Evolutionary conservation across 2,329 filamentous ascomycete species (phyloP).

Genomic region (Aureobasidium sp.): DNA sequence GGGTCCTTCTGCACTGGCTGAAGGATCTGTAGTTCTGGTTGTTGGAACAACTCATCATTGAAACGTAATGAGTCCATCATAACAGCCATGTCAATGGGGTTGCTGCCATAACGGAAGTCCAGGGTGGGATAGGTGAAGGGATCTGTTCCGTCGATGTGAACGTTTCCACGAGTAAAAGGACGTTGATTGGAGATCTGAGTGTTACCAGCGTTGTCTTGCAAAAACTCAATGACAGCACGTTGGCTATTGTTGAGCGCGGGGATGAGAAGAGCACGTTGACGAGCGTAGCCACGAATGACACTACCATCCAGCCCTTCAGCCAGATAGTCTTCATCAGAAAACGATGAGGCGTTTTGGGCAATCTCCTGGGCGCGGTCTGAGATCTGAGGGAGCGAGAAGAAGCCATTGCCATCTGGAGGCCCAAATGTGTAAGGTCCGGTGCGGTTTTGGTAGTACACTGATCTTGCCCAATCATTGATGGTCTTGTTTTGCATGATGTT

Average conservation of each 20-base stretch:
- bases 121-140: slow-evolving; percentile 21
- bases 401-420: slow-evolving; percentile 22
- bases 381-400: slow-evolving; percentile 24
- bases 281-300: slow-evolving; percentile 23
- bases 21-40: slow-evolving; percentile 21
- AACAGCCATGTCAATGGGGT: slow-evolving; percentile 26
- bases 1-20: slow-evolving; percentile 24
- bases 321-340: slow-evolving; percentile 21
- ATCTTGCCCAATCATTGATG: slow-evolving; percentile 22
- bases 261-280: slow-evolving; percentile 22
- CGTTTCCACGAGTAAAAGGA: slow-evolving; percentile 23
- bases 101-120: slow-evolving; percentile 24
- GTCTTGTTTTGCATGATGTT: slow-evolving; percentile 22
- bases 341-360: slow-evolving; percentile 15
- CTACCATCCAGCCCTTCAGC: slow-evolving; percentile 17
- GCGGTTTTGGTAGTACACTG: slow-evolving; percentile 18
- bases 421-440: slow-evolving; percentile 25
- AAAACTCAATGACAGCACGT: slow-evolving; percentile 25
- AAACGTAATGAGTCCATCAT: slow-evolving; percentile 22
- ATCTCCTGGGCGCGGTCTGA: slow-evolving; percentile 16
- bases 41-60: slow-evolving; percentile 25
- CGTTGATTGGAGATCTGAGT: slow-evolving; percentile 27
- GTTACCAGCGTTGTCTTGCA: slow-evolving; percentile 28
- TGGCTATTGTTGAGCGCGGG: slow-evolving; percentile 21
- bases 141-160: slow-evolving; percentile 23